These are phyloP conservation scores for Staphylotrichum tortipilum DNA, from an alignment of 495 filamentous ascomycete genomes.

Conservation along the genomic window DNA sequence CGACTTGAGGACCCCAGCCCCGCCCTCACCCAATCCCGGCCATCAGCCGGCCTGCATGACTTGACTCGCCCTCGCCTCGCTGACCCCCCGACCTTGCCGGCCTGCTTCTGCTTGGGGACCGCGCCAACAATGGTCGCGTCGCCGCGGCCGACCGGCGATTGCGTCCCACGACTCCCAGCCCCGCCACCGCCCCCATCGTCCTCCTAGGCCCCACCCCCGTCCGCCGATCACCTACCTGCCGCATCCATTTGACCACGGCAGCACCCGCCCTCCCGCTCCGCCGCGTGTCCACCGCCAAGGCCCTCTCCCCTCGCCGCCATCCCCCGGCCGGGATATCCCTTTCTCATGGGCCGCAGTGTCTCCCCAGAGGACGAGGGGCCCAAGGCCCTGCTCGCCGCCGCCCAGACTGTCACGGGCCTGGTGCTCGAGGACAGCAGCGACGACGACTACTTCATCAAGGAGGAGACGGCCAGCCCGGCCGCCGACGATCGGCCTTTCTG, in stretches of 20 bases:
- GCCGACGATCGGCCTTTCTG: slow-evolving; percentile 1
- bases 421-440: slow-evolving; percentile 8
- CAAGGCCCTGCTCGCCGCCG: slow-evolving; percentile 8
- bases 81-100: too few relatives aligned
- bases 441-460: slow-evolving; percentile 10
- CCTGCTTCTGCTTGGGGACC: background rate
- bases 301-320: too few relatives aligned
- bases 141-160: slow-evolving; percentile 11
- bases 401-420: slow-evolving; percentile 13
- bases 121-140: slow-evolving; percentile 8
- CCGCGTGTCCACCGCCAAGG: background rate
- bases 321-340: too few relatives aligned
- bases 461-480: slow-evolving; percentile 11
- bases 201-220: background rate
- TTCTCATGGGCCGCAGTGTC: background rate
- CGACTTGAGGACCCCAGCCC: too few relatives aligned
- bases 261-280: background rate
- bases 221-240: slow-evolving; percentile 3
- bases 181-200: background rate
- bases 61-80: too few relatives aligned
- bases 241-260: slow-evolving; percentile 1
- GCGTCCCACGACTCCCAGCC: background rate
- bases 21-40: too few relatives aligned
- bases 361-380: slow-evolving; percentile 1
- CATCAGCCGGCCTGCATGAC: too few relatives aligned